phyloP scores from a whole-genome alignment of 2,329 filamentous ascomycete species.

The Alternaria burnsii region DNA sequence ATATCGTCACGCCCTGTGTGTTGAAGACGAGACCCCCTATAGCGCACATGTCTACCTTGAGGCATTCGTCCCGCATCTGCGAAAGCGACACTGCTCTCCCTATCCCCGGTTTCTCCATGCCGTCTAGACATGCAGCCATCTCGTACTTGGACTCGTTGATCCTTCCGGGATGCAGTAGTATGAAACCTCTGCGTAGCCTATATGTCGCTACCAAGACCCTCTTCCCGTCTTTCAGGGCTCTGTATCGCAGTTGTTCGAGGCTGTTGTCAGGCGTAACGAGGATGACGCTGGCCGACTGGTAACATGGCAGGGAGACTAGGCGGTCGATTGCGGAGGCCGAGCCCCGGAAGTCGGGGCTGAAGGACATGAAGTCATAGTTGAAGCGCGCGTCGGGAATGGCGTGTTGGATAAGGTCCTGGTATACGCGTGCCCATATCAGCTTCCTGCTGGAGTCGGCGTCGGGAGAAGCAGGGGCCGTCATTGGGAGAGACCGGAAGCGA shows the following conservation, averaged over 20 bases:
- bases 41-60: conserved; percentile 50
- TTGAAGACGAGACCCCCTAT: conserved; percentile 55
- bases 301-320: conserved; percentile 45
- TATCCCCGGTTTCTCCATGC: conserved; percentile 54
- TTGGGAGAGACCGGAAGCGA: conserved; percentile 9
- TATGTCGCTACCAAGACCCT: conserved; percentile 55
- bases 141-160: conserved; percentile 40
- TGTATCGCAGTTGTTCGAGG: conserved; percentile 52
- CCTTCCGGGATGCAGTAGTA: conserved; percentile 50
- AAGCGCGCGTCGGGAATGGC: conserved; percentile 56
- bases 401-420: conserved; percentile 49
- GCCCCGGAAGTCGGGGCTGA: conserved; percentile 55
- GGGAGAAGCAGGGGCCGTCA: conserved; percentile 25
- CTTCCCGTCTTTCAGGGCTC: conserved; percentile 54
- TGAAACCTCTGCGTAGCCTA: conserved; percentile 54
- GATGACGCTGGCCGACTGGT: conserved; percentile 42
- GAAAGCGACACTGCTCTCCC: conserved; percentile 47
- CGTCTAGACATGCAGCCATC: conserved; percentile 53
- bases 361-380: conserved; percentile 55
- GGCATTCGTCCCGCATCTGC: conserved; percentile 43
- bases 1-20: conserved; percentile 50
- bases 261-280: conserved; percentile 58
- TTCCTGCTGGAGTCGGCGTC: conserved; percentile 24
- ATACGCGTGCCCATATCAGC: conserved; percentile 43
- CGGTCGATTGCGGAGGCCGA: conserved; percentile 47